Conservation (phyloP, 2,329 filamentous ascomycete genomes). For the Colletotrichum chlorophyti region DNA sequence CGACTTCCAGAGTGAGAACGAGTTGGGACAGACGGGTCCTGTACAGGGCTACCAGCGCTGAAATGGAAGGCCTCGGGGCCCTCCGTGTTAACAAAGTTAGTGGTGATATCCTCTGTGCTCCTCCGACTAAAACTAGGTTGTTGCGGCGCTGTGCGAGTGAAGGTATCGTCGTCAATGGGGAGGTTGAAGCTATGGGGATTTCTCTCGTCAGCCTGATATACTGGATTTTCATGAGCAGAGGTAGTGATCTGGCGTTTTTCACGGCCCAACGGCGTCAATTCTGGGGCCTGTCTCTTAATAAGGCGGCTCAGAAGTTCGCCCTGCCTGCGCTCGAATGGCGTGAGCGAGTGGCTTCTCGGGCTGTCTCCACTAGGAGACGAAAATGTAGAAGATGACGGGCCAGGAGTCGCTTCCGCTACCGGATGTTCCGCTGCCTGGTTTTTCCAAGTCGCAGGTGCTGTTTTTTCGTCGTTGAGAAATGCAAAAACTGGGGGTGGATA, state of each 20-base stretch:
- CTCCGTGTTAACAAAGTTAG: constrained; percentile 62
- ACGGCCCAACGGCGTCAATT: constrained; percentile 14
- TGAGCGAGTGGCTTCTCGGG: constrained; percentile 32
- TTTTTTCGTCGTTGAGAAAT: neutral
- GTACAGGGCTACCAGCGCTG: constrained; percentile 52
- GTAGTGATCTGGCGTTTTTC: constrained; percentile 15
- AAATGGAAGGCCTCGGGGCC: constrained; percentile 55
- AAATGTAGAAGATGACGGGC: too few relatives aligned
- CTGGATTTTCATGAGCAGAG: constrained; percentile 10
- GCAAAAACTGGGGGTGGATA: neutral
- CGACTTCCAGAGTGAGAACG: constrained; percentile 49
- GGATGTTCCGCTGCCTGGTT: neutral
- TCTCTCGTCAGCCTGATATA: constrained; percentile 41
- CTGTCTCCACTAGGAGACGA: constrained; percentile 30
- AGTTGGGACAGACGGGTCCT: constrained; percentile 38
- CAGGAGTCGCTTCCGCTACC: neutral
- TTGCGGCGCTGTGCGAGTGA: constrained; percentile 42
- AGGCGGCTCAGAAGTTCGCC: constrained; percentile 44
- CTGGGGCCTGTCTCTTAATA: constrained; percentile 39
- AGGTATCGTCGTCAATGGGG: constrained; percentile 49
- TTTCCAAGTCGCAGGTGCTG: neutral
- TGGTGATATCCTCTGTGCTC: constrained; percentile 68
- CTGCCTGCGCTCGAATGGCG: constrained; percentile 50
- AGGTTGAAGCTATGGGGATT: constrained; percentile 57
- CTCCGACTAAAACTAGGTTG: constrained; percentile 52